Evolutionary conservation across 1,284 basidiomycete genomes (phyloP), one percentile per base, ranked within the genome.

Genomic region (Coniophora puteana): DNA sequence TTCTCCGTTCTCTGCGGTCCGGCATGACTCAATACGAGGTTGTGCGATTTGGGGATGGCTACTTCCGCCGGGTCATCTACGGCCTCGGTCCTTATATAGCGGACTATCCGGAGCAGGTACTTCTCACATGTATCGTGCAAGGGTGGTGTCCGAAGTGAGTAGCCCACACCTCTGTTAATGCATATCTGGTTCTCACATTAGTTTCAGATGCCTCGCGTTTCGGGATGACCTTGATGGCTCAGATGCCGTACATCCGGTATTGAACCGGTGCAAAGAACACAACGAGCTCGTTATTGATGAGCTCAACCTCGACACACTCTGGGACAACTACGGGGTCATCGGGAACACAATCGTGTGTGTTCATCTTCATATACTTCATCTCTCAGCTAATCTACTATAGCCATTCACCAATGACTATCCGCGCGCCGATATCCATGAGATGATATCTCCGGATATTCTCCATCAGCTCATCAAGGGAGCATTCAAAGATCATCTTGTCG

Each of bases 161-260:
- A 23, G 17, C 23, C n/a, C n/a, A 14, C 17, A 16, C 25, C 25
- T 45, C 33, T 40, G 31, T 14, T 16, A 28, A n/a, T 5, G 17
- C 20, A 11, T 26, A n/a, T 18, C 11, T 27, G 14, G 21, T 6
- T 13, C 32, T 6, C 30, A 33, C 16, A 33, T 26, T 22, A n/a
- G n/a, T 16, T 11, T n/a, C 8, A 30, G 22, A n/a, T 32, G 25
- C 23, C 11, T 35, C 49, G 55, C 55, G 55, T 40, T 53, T 49
- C 38, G 34, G 5, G 21, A 28, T 8, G 27, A 28, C 31, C 27
- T 42, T 10, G 35, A 42, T 21, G 27, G 35, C 30, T 23, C 20
- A 21, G 22, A 5, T 17, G 23, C 14, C 1, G 25, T 26, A 11
- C 26, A 12, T 8, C 17, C 27, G 26, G 5, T 5, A 5, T 18